Evolutionary conservation across 2,329 filamentous ascomycete species (phyloP).

Genomic region (Aciculosporium take): DNA sequence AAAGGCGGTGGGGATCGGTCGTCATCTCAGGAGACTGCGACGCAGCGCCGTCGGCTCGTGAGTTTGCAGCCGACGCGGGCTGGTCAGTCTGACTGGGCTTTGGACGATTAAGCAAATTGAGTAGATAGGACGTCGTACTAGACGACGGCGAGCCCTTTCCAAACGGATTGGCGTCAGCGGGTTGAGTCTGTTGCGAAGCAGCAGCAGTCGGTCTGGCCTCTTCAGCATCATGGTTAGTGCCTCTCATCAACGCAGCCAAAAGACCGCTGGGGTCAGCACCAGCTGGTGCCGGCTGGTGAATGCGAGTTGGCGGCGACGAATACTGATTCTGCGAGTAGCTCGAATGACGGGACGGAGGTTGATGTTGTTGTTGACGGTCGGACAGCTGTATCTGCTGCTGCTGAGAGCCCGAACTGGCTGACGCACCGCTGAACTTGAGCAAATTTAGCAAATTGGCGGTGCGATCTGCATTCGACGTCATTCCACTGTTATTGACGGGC

Average conservation of each 20-base stretch:
- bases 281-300: conserved; percentile 43
- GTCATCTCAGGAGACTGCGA: conserved; percentile 26
- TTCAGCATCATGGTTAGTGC: conserved; percentile 33
- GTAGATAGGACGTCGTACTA: conserved; percentile 71
- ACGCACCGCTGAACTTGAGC: conserved; percentile 42
- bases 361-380: conserved; percentile 14
- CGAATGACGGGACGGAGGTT: conserved; percentile 9
- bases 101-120: conserved; percentile 71
- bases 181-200: conserved; percentile 13
- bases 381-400: conserved; percentile 14
- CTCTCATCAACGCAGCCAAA: conserved; percentile 47
- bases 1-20: conserved; percentile 15
- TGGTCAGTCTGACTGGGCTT: conserved; percentile 49
- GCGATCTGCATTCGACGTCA: conserved; percentile 29
- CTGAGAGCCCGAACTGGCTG: conserved; percentile 17
- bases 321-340: conserved; percentile 11
- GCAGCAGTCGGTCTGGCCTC: conserved; percentile 15
- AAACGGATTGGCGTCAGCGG: conserved; percentile 22
- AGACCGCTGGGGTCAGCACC: conserved; percentile 42
- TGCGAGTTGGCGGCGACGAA: conserved; percentile 21
- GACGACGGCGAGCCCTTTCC: conserved; percentile 38
- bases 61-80: conserved; percentile 26
- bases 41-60: conserved; percentile 29
- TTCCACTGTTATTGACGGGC: conserved; percentile 25
- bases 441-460: conserved; percentile 44